Percentiles rank a stretch among this genome's conserved stretches.
Conservation (phyloP, 768 basidiomycete species). For the Daedaleopsis nitida region DNA sequence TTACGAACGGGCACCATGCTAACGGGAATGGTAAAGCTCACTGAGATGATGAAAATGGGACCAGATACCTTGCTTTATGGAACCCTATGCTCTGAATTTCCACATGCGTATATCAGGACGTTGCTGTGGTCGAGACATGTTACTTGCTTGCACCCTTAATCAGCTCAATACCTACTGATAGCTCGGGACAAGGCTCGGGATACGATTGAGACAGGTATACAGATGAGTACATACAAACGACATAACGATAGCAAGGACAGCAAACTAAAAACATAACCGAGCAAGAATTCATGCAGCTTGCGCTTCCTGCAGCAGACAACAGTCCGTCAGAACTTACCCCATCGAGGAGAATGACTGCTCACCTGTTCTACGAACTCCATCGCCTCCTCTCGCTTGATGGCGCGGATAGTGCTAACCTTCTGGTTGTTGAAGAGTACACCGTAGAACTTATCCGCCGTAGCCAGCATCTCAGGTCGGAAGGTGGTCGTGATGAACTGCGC, state of each 20-base stretch:
- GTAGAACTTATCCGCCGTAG: conserved; percentile 95
- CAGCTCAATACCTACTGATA: neutral
- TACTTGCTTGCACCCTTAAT: too few species aligned
- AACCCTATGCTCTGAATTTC: too few species aligned
- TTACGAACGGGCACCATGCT: neutral
- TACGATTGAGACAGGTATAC: neutral
- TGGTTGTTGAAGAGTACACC: conserved; percentile 96
- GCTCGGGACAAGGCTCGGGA: neutral
- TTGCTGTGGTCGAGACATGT: too few species aligned
- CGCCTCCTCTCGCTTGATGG: conserved; percentile 88
- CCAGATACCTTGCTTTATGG: too few species aligned
- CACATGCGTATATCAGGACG: too few species aligned
- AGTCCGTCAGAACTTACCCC: neutral
- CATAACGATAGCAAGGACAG: conserved; percentile 19
- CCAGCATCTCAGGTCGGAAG: conserved; percentile 96
- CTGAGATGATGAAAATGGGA: too few species aligned
- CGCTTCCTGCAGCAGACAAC: conserved; percentile 39
- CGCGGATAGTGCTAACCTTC: conserved; percentile 87
- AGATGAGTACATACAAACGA: conserved; percentile 2
- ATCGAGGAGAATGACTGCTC: conserved; percentile 19
- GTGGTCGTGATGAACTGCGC: conserved; percentile 99
- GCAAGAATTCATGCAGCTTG: conserved; percentile 43
- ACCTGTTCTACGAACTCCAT: conserved; percentile 94
- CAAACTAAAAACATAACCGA: neutral
- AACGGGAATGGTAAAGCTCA: too few species aligned